Evolutionary conservation across 768 basidiomycete species (phyloP).

Genomic region (Crassisporium funariophilum): DNA sequence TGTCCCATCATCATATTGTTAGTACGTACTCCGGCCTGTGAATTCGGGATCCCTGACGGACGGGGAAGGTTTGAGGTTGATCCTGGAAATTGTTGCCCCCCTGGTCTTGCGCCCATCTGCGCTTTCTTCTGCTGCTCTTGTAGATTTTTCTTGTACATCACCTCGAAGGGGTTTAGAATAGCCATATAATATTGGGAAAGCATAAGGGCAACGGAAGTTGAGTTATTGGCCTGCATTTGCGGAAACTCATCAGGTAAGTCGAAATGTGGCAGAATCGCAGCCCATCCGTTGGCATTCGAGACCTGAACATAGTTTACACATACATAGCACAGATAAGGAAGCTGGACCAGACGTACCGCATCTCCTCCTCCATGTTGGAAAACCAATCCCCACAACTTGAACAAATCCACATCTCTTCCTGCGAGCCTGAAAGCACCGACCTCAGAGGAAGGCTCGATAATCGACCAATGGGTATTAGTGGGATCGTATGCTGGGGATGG

Average conservation of each 20-base stretch:
- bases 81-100: constrained; percentile 27
- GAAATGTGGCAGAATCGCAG: constrained; percentile 51
- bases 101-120: constrained; percentile 43
- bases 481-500: constrained; percentile 64
- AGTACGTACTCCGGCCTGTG: constrained; percentile 28
- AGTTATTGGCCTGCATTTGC: constrained; percentile 46
- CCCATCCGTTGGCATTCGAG: constrained; percentile 58
- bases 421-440: constrained; percentile 67
- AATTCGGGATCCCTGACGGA: constrained; percentile 25
- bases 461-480: constrained; percentile 61
- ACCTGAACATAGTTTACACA: constrained; percentile 38
- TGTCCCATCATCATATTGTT: constrained; percentile 23
- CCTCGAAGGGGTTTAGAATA: constrained; percentile 74
- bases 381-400: constrained; percentile 69
- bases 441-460: constrained; percentile 63
- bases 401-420: constrained; percentile 76
- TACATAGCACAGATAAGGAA: constrained; percentile 8
- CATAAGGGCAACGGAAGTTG: constrained; percentile 48
- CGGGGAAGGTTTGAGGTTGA: constrained; percentile 24
- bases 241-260: constrained; percentile 62
- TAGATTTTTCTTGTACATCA: constrained; percentile 62
- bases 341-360: constrained; percentile 47
- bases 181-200: constrained; percentile 62
- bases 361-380: constrained; percentile 59
- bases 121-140: constrained; percentile 61